Conservation (phyloP, 352 stramenopile genomes). For the Discostella stelligera region DNA sequence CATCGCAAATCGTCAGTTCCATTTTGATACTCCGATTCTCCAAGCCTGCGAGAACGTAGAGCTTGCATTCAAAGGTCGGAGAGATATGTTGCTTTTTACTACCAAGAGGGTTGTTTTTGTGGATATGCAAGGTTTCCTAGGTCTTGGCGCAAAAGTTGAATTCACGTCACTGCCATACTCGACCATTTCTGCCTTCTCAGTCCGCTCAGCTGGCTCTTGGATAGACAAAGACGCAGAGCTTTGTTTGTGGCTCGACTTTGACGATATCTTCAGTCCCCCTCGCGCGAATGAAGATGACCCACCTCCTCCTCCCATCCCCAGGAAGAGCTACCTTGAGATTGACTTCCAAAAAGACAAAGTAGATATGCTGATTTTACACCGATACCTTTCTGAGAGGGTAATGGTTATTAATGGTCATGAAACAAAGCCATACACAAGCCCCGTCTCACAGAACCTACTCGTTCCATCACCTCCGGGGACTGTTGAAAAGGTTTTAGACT, state of each 20-base stretch:
- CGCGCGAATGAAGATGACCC: conserved; percentile 40
- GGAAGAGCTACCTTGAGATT: conserved; percentile 49
- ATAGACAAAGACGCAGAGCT: conserved; percentile 53
- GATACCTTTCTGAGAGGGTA: conserved; percentile 56
- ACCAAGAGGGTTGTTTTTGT: conserved; percentile 61
- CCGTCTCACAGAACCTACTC: conserved; percentile 33
- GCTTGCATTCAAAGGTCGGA: conserved; percentile 60
- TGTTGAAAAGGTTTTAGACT: conserved; percentile 37
- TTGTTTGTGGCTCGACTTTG: conserved; percentile 53
- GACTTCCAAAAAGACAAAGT: conserved; percentile 62
- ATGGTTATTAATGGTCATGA: conserved; percentile 36
- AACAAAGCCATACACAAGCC: conserved; percentile 32
- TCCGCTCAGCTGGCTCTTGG: conserved; percentile 46
- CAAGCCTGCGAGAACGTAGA: conserved; percentile 60
- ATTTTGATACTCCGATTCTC: conserved; percentile 45
- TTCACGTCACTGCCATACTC: conserved; percentile 46
- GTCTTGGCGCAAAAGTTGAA: conserved; percentile 49
- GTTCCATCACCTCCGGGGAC: conserved; percentile 19
- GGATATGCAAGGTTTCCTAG: conserved; percentile 60
- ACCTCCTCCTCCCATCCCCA: conserved; percentile 44
- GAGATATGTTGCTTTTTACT: conserved; percentile 67
- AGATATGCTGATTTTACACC: conserved; percentile 52
- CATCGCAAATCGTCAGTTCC: conserved; percentile 51
- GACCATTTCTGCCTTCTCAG: conserved; percentile 40
- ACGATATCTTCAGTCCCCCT: conserved; percentile 44